Evolutionary conservation across 2,329 filamentous ascomycete genomes (phyloP).

Genomic region (Calonectria leucothoes): DNA sequence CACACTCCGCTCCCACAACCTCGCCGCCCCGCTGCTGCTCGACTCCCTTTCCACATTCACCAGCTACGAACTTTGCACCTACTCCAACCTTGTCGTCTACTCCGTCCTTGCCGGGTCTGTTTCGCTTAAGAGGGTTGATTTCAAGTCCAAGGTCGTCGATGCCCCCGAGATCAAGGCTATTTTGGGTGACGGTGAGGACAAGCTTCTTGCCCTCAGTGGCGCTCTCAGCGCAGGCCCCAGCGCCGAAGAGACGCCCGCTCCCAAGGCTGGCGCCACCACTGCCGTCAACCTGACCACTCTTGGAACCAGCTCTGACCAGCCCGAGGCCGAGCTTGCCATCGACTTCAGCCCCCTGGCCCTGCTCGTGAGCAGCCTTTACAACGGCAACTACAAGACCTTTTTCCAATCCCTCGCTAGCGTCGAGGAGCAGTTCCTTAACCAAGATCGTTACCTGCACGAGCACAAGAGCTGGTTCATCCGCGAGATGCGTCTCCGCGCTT

Average conservation of each 20-base stretch:
- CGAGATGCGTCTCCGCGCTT: conserved; percentile 96
- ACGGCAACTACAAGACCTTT: conserved; percentile 92
- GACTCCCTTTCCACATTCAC: conserved; percentile 98
- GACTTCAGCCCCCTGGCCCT: conserved; percentile 91
- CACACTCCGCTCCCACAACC: conserved; percentile 89
- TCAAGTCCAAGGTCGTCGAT: conserved; percentile 99
- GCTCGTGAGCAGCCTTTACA: conserved; percentile 92
- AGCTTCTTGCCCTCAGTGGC: conserved; percentile 83
- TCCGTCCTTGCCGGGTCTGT: conserved; percentile 94
- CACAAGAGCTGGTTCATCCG: conserved; percentile 98
- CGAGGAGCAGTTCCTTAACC: conserved; percentile 92
- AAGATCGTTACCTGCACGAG: conserved; percentile 95
- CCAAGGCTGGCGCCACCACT: conserved; percentile 63
- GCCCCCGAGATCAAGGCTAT: conserved; percentile 98
- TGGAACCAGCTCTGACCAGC: conserved; percentile 76
- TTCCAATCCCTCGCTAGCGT: conserved; percentile 90
- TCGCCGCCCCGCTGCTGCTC: conserved; percentile 91
- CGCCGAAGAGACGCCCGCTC: conserved; percentile 80
- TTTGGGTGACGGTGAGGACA: conserved; percentile 89
- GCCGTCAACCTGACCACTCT: conserved; percentile 91
- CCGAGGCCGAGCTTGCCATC: conserved; percentile 82
- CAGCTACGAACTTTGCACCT: conserved; percentile 97
- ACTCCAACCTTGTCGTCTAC: conserved; percentile 94
- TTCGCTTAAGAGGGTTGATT: conserved; percentile 95
- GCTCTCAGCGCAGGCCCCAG: conserved; percentile 84